A percentile compares a stretch with the other conserved stretches of the same genome.
Conservation (phyloP, 2,329 filamentous ascomycete species). For the Aureobasidium sp. region DNA sequence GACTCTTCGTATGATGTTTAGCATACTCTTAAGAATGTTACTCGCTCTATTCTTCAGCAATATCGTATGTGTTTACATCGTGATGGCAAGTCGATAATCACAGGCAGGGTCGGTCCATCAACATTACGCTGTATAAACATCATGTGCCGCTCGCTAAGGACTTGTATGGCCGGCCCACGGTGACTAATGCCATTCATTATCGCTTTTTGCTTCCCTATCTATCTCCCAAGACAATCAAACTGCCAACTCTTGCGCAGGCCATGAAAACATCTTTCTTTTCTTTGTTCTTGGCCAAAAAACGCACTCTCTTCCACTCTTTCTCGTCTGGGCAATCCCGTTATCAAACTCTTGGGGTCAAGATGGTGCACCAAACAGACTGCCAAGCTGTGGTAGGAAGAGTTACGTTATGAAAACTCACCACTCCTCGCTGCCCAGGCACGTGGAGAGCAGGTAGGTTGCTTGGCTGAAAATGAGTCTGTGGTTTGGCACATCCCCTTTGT, state of each 20-base stretch:
- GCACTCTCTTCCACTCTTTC: conserved; percentile 3
- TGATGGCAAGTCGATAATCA: too few relatives aligned
- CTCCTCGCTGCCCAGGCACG: neutral
- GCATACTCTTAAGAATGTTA: too few relatives aligned
- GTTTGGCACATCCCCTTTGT: neutral
- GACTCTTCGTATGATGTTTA: too few relatives aligned
- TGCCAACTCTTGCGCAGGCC: neutral
- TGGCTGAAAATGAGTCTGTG: neutral
- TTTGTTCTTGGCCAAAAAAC: conserved; percentile 1
- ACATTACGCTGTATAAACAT: neutral
- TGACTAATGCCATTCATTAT: neutral
- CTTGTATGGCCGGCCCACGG: neutral
- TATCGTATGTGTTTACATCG: too few relatives aligned
- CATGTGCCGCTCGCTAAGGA: neutral
- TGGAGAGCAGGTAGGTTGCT: neutral
- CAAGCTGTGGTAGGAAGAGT: neutral
- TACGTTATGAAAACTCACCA: conserved; percentile 10
- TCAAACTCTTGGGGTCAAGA: conserved; percentile 8
- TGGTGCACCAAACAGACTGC: neutral
- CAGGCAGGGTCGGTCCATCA: too few relatives aligned
- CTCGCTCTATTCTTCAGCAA: too few relatives aligned
- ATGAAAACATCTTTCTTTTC: neutral
- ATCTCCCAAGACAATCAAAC: neutral
- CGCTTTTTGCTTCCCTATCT: neutral
- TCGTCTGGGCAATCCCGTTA: neutral